These are phyloP conservation scores for Ustilago sp. DNA, from an alignment of 1,284 basidiomycete species.

Conservation along the genomic window DNA sequence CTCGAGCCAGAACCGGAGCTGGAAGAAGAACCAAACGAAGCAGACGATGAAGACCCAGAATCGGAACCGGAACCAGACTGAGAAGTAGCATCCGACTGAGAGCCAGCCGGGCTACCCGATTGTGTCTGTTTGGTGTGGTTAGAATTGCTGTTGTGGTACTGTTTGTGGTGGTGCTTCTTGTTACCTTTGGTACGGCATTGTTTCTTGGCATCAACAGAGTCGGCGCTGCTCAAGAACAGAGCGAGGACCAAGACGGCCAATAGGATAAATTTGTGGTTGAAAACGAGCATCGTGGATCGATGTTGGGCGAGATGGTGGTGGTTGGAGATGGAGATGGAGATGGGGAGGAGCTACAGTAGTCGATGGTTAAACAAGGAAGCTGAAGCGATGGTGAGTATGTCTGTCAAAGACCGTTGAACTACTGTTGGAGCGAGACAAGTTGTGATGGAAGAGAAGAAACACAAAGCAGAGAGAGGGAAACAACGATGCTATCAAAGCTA, in stretches of 20 bases:
- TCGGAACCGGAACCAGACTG: conserved; percentile 4
- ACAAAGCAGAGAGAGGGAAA: conserved; percentile 6
- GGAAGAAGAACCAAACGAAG: conserved; percentile 20
- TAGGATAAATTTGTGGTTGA: conserved; percentile 46
- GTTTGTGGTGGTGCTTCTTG: conserved; percentile 12
- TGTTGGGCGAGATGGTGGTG: not conserved
- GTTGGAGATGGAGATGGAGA: not conserved
- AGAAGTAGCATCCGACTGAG: conserved; percentile 16
- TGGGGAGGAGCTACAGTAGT: conserved; percentile 33
- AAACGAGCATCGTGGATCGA: conserved; percentile 29
- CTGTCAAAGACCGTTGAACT: conserved; percentile 44
- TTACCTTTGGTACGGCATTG: conserved; percentile 39
- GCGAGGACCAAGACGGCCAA: conserved; percentile 42
- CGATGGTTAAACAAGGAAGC: not conserved
- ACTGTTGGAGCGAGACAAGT: conserved; percentile 17
- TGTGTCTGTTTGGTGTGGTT: conserved; percentile 7
- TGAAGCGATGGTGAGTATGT: conserved; percentile 42
- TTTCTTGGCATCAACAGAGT: conserved; percentile 39
- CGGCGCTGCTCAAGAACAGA: conserved; percentile 25
- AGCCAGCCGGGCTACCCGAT: not conserved
- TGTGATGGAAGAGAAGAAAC: conserved; percentile 2
- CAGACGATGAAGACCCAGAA: not conserved
- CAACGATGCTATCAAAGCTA: conserved; percentile 47
- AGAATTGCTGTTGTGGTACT: conserved; percentile 6
- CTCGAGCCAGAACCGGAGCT: conserved; percentile 15